Evolutionary conservation across 140 eudicot species (phyloP), one percentile per base, ranked within the genome.

Genomic region (Bidens hawaiensis): DNA sequence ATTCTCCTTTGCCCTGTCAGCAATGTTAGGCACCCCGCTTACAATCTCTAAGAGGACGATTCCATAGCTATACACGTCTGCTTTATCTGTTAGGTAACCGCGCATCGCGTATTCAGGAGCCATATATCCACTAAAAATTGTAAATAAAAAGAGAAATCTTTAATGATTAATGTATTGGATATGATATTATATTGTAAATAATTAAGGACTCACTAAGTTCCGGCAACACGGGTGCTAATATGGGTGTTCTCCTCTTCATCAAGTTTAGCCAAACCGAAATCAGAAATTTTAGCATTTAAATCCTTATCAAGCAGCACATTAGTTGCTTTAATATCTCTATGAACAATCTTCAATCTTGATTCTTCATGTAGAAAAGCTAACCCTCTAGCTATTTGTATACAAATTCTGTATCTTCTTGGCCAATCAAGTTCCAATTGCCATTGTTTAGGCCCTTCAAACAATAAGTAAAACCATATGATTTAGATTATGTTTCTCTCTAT

Each of bases 261-360:
- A 74, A 83, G 93, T 75, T 79, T 87, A 69, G 96, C 96, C 62
- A 83, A 74, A 51, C 96, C 96, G 56, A 87, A 87, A 68, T 83
- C 96, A 6, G 96, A 83, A 54, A 87, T 83, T 65, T 87, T 87
- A 19, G 93, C 93, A 15, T 74, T 55, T 55, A 87, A 83, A 75
- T 87, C 28, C 70, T 81, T 74, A 71, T 87, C 93, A 45, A 87
- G 96, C 3, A 87, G 83, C 68, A 87, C 88, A 62, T 87, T 87
- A 4, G 86, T 81, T 47, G 91, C 91, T 73, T 85, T 85, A 56
- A 85, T 81, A 68, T 85, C 94, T 65, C 94, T 75, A 45, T 85
- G 88, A 12, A 85, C 94, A 45, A 85, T 81, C 70, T 85, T 85
- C 30, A 85, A 49, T 60, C 79, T 73, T 19, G 94, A 83, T 72